Conservation (phyloP, 2,329 filamentous ascomycete species). For the Ophiostoma triangulosporum region DNA sequence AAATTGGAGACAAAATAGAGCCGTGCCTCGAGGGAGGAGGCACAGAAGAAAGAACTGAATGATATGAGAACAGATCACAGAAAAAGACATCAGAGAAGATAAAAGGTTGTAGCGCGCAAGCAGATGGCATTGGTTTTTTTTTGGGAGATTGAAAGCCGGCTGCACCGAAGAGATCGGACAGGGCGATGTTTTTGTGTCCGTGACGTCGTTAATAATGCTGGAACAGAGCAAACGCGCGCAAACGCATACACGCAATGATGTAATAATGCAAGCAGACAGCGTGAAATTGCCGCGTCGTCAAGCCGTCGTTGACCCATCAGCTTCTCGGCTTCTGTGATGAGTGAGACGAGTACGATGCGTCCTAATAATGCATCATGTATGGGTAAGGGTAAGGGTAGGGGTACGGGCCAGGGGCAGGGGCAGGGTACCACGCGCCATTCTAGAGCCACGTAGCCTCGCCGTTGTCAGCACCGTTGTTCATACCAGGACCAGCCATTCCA, state of each 20-base stretch:
- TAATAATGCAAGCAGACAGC: no score
- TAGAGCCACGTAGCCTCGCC: slow-evolving; percentile 18
- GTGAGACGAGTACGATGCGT: no score
- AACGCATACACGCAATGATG: neutral
- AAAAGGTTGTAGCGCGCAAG: neutral
- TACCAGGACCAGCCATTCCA: slow-evolving; percentile 11
- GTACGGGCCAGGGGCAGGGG: neutral
- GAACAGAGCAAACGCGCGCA: neutral
- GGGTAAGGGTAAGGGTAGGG: neutral
- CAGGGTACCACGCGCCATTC: slow-evolving; percentile 10
- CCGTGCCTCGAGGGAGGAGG: neutral
- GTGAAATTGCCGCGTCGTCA: no score
- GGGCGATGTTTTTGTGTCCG: neutral
- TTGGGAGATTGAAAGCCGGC: neutral
- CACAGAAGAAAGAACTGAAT: neutral
- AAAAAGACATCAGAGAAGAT: neutral
- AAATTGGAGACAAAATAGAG: neutral
- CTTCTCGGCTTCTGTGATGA: no score
- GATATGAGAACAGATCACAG: neutral
- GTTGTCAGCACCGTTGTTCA: slow-evolving; percentile 15
- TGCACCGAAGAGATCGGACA: no score
- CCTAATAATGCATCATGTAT: neutral
- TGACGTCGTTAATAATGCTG: neutral
- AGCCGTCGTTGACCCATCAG: no score
- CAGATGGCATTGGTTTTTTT: neutral